Evolutionary conservation across 2,329 filamentous ascomycete genomes (phyloP).

Genomic region (Clarireedia paspali): DNA sequence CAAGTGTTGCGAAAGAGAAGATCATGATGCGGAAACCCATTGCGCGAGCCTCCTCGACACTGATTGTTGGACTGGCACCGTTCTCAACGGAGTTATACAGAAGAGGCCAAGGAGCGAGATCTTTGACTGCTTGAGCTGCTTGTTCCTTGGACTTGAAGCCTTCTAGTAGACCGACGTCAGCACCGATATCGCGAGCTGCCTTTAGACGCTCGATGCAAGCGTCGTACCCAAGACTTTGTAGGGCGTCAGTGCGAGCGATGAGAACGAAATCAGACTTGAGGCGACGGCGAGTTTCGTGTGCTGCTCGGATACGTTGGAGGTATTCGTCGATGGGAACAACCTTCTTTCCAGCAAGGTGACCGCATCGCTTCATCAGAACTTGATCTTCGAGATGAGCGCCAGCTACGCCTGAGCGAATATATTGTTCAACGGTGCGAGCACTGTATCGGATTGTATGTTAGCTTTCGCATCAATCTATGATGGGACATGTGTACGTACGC

Average conservation of each 20-base stretch:
- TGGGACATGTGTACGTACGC: no score
- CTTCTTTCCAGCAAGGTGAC: slow-evolving; percentile 53
- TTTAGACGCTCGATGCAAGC: slow-evolving; percentile 44
- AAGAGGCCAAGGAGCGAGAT: slow-evolving; percentile 42
- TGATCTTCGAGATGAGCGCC: slow-evolving; percentile 57
- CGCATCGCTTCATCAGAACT: slow-evolving; percentile 57
- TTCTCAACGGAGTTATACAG: slow-evolving; percentile 51
- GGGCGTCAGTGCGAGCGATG: slow-evolving; percentile 56
- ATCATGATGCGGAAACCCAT: slow-evolving; percentile 54
- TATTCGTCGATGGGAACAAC: slow-evolving; percentile 46
- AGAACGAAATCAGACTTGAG: slow-evolving; percentile 51
- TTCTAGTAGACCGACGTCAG: slow-evolving; percentile 54
- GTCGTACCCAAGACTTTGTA: slow-evolving; percentile 49
- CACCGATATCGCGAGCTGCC: slow-evolving; percentile 45
- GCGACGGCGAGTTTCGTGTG: slow-evolving; percentile 41
- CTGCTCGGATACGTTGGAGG: slow-evolving; percentile 49
- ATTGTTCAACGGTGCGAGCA: slow-evolving; percentile 36
- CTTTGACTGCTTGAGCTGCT: slow-evolving; percentile 37
- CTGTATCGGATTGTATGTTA: background rate
- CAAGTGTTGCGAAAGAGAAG: slow-evolving; percentile 43
- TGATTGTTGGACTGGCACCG: slow-evolving; percentile 46
- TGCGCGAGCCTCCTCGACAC: slow-evolving; percentile 42
- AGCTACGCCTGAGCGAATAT: slow-evolving; percentile 48
- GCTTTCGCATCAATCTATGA: no score
- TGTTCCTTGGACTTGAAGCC: slow-evolving; percentile 45